Evolutionary conservation across 2,329 filamentous ascomycete species (phyloP), one percentile per base, ranked within the genome.

Genomic region (Botrytis byssoidea): DNA sequence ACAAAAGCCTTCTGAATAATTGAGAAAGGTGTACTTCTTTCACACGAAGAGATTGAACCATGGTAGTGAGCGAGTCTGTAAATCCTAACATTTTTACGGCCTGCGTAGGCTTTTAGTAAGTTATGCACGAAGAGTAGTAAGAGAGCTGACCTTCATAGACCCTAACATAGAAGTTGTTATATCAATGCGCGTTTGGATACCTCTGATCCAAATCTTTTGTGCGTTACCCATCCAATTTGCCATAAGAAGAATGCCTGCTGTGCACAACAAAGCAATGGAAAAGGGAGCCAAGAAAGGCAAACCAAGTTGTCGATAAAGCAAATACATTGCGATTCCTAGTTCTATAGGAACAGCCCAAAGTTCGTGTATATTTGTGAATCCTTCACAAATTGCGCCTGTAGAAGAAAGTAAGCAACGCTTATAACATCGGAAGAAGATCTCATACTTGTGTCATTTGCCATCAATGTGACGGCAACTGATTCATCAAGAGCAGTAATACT

Each of bases 11-110:
- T 73, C 84, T 78, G 60, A 82, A 84, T 10, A 78, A 77, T 61
- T 80, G 80, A 0, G 84, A 85, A 0, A 83, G 75, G 7, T 80
- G 78, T n/a, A 86, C 75, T 75, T 85, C 84, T 1, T 79, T 70
- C 0, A 82, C 76, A 20, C 84, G 79, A 0, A 85, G 74, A 20
- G 78, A 71, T 55, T 84, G 83, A 1, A 85, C 74, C 25, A 80
- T 77, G 1, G 74, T 60, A 6, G 77, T 76, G 35, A 85, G 77
- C 44, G 78, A 81, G 42, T 81, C 79, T 1, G 80, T 81, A 7
- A 85, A 78, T 1, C 80, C 80, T 65, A 80, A 76, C 78, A 82
- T 79, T 73, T 82, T 82, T 48, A 80, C 77, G 8, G 77, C 77
- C 77, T 79, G 61, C 8, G 35, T 10, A 67, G 32, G 20, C 40